Evolutionary conservation across 306 rosid species (phyloP).

Genomic region (Dryas octopetala): DNA sequence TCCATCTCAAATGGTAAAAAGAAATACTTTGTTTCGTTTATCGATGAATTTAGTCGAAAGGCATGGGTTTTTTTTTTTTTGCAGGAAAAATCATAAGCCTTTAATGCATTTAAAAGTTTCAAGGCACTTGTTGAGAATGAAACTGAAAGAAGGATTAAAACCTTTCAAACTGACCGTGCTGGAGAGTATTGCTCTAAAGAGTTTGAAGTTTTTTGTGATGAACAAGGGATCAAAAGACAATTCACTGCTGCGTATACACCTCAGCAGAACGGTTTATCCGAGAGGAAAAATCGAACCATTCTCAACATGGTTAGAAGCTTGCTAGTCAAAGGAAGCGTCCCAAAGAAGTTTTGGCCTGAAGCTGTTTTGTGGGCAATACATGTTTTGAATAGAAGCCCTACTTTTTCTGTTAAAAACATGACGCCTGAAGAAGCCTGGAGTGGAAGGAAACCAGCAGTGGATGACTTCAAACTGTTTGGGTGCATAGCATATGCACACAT

Average conservation of each 20-base stretch:
- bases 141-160: not conserved
- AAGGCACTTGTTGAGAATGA: not conserved
- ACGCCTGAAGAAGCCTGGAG: not conserved
- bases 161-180: not conserved
- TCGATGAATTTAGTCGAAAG: not conserved
- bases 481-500: not conserved
- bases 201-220: not conserved
- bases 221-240: not conserved
- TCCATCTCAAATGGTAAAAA: not conserved
- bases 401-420: not conserved
- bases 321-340: not conserved
- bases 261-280: not conserved
- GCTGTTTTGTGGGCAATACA: not conserved
- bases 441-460: not conserved
- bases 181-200: not conserved
- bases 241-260: not conserved
- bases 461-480: not conserved
- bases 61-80: not conserved
- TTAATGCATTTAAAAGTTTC: not conserved
- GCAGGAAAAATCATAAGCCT: not conserved
- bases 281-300: not conserved
- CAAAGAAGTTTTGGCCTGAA: not conserved
- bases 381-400: not conserved
- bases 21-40: not conserved
- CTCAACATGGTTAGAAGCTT: conserved; percentile 4